A percentile compares a stretch with the other conserved stretches of the same genome.
phyloP scores from a whole-genome alignment of 108 stramenopile species.

The Skeletonema costatum region DNA sequence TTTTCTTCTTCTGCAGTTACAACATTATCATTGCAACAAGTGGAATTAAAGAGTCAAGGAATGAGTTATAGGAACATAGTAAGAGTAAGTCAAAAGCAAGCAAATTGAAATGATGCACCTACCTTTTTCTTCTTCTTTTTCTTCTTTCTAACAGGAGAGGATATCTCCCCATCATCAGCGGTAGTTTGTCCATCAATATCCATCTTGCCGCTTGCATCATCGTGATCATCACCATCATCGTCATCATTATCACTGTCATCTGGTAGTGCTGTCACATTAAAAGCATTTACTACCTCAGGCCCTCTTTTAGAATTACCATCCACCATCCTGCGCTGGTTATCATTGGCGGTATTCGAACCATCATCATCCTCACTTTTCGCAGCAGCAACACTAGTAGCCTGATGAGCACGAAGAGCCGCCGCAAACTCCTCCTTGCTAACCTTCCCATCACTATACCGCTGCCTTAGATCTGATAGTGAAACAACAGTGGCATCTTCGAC shows the following conservation, averaged over 20 bases:
- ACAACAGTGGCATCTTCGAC: not conserved
- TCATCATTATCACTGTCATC: not conserved
- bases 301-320: not conserved
- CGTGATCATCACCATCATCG: conserved; percentile 1
- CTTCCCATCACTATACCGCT: not conserved
- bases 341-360: too few relatives aligned
- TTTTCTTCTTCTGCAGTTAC: conserved; percentile 31
- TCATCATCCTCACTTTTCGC: not conserved
- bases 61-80: too few relatives aligned
- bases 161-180: not conserved
- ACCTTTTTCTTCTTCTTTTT: conserved; percentile 58
- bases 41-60: too few relatives aligned
- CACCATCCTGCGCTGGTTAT: too few relatives aligned
- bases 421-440: not conserved
- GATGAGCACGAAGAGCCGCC: not conserved
- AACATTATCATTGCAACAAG: not conserved
- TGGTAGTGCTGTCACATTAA: not conserved
- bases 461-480: not conserved
- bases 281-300: not conserved
- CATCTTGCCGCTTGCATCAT: not conserved
- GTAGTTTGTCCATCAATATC: not conserved
- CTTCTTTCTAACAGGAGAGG: conserved; percentile 7
- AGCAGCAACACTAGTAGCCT: not conserved
- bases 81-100: too few relatives aligned
- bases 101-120: conserved; percentile 15